Evolutionary conservation across 306 rosid species (phyloP).

Genomic region (Begonia peltatifolia): DNA sequence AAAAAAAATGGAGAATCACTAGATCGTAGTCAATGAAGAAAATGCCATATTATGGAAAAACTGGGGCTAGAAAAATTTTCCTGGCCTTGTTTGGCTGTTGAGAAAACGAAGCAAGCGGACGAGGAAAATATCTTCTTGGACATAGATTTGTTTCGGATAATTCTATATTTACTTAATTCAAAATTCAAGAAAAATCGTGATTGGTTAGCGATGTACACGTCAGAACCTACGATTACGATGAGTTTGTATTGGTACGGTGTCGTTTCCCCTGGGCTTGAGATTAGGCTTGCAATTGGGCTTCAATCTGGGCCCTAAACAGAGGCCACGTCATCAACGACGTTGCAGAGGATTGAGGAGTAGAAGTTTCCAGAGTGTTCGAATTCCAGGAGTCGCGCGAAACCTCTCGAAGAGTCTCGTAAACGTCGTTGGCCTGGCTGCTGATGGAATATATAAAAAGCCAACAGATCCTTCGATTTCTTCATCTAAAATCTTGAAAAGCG

Average conservation of each 20-base stretch:
- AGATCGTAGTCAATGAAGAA: neutral
- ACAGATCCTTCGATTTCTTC: rapidly evolving
- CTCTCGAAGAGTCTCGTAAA: slow-evolving; percentile 16
- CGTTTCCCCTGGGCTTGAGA: no score
- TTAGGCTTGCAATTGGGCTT: no score
- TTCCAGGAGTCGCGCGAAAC: slow-evolving; percentile 22
- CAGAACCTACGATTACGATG: no score
- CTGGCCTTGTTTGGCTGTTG: slow-evolving; percentile 5
- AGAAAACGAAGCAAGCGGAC: neutral
- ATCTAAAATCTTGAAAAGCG: neutral
- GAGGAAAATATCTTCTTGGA: slow-evolving; percentile 17
- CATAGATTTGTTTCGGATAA: slow-evolving; percentile 14
- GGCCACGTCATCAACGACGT: slow-evolving; percentile 13
- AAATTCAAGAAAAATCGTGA: no score
- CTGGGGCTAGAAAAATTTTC: slow-evolving; percentile 2
- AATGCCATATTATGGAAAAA: slow-evolving; percentile 15
- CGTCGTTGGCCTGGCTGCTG: neutral
- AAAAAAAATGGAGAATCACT: neutral
- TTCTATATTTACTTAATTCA: neutral
- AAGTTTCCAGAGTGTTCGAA: slow-evolving; percentile 18
- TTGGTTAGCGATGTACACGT: no score
- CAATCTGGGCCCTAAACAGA: neutral
- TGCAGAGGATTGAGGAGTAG: neutral
- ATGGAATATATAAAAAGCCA: slow-evolving; percentile 2
- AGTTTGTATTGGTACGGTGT: no score